Evolutionary conservation across 345 rosid species (phyloP), one percentile per base, ranked within the genome.

Genomic region (Trapa bicornis): DNA sequence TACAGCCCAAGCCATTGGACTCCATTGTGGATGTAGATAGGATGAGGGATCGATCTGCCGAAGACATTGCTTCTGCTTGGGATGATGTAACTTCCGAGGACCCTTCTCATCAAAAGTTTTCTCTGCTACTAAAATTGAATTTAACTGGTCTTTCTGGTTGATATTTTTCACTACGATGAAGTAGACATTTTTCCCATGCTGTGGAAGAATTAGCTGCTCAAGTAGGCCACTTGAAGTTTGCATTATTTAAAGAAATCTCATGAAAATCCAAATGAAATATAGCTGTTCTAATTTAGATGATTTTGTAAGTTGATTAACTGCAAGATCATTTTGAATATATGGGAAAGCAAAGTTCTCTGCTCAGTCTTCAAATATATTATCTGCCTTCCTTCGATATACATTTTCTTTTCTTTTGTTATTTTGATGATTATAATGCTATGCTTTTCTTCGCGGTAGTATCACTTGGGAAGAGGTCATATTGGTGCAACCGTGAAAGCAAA

Each of bases 391-490:
- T 58, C 10, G 60, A 54, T 4, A 54, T 6, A 35, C 10, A 22
- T 5, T 6, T 7, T 5, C 60, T 54, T 64, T 41, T 42, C 14
- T 1, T 0, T 45, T 41, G 36, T n/a, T 16, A 29, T 4, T 62
- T 70, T 15, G 4, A 62, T 71, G 68, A 38, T 12, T 53, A 75
- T 72, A 61, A 64, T 33, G 63, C 63, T 58, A 32, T 32, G 11
- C 37, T 72, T 12, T 60, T 36, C 66, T 53, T 71, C 48, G 13
- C 76, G 39, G 32, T 79, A 92, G 97, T 89, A 80, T 86, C 95
- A 94, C 74, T 48, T 91, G 76, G 97, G 96, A 79, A 81, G 99
- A 71, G 93, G 95, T 65, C 95, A 94, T 56, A 84, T 91, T 75
- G 91, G 95, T 58, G 76, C 80, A 64, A 73, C 89, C 41, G 86